phyloP scores from a whole-genome alignment of 164 flowering plant genomes.

The Nelumbo lutea region DNA sequence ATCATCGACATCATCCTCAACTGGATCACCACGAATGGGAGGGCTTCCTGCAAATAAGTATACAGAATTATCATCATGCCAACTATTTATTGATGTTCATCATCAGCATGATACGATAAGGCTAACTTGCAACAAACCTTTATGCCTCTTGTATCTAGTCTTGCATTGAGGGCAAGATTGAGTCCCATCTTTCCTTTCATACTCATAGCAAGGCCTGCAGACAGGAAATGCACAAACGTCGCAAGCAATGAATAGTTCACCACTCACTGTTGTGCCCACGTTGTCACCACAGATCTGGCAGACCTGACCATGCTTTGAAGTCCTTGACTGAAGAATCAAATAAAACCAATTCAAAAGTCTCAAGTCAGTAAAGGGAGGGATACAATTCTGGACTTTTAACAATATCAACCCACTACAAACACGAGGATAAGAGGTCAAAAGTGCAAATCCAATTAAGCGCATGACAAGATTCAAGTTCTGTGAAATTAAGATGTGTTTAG shows the following conservation, averaged over 20 bases:
- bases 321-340: slow-evolving; percentile 26
- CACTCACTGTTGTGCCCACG: slow-evolving; percentile 34
- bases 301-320: slow-evolving; percentile 35
- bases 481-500: background rate
- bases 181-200: slow-evolving; percentile 57
- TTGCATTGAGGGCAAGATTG: slow-evolving; percentile 63
- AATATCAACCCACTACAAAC: too few species aligned
- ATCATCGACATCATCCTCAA: slow-evolving; percentile 36
- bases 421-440: too few species aligned
- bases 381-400: too few species aligned
- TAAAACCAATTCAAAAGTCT: background rate
- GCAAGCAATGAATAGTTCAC: slow-evolving; percentile 55
- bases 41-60: slow-evolving; percentile 31
- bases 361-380: background rate
- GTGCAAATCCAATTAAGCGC: too few species aligned
- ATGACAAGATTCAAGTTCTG: too few species aligned
- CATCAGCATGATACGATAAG: too few species aligned
- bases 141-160: slow-evolving; percentile 48
- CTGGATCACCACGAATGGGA: slow-evolving; percentile 44
- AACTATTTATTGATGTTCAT: too few species aligned
- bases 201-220: slow-evolving; percentile 57
- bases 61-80: background rate
- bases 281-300: slow-evolving; percentile 61
- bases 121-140: slow-evolving; percentile 25
- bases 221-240: slow-evolving; percentile 57